These are phyloP conservation scores for Breviolum minutum DNA, from an alignment of 73 alveolate species.

Conservation along the genomic window DNA sequence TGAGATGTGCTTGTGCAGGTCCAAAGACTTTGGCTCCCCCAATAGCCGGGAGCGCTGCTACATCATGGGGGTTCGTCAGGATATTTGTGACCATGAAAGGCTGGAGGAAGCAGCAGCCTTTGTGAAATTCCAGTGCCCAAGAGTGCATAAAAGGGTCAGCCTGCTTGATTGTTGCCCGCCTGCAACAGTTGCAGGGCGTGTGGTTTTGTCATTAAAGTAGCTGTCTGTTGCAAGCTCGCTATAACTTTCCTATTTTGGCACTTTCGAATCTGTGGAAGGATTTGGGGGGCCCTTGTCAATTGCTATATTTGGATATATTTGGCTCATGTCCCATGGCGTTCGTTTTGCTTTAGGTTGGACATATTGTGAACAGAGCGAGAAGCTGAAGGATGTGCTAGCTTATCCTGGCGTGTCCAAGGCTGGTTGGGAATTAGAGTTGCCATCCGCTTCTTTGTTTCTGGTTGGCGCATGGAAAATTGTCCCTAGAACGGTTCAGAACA, in stretches of 20 bases:
- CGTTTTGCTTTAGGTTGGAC: neutral
- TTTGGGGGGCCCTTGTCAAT: neutral
- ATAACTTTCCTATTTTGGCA: neutral
- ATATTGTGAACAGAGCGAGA: neutral
- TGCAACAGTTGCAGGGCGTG: too few relatives aligned
- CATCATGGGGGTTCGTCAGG: neutral
- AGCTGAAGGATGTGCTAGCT: neutral
- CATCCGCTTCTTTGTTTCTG: neutral
- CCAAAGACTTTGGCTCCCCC: neutral
- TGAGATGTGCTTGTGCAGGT: neutral
- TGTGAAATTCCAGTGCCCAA: neutral
- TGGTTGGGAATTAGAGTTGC: neutral
- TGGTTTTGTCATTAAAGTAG: too few relatives aligned
- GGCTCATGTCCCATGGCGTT: neutral
- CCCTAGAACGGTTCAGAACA: conserved; percentile 33
- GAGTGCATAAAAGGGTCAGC: neutral
- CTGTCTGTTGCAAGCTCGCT: too few relatives aligned
- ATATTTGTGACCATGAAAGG: neutral
- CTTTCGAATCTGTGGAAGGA: neutral
- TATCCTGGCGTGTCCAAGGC: neutral
- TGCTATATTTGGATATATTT: too few relatives aligned
- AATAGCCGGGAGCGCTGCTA: neutral
- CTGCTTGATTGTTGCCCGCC: neutral
- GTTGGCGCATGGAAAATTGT: neutral
- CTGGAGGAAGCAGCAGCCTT: neutral